phyloP scores from a whole-genome alignment of 768 basidiomycete genomes.

The Trichaptum fuscoviolaceum region DNA sequence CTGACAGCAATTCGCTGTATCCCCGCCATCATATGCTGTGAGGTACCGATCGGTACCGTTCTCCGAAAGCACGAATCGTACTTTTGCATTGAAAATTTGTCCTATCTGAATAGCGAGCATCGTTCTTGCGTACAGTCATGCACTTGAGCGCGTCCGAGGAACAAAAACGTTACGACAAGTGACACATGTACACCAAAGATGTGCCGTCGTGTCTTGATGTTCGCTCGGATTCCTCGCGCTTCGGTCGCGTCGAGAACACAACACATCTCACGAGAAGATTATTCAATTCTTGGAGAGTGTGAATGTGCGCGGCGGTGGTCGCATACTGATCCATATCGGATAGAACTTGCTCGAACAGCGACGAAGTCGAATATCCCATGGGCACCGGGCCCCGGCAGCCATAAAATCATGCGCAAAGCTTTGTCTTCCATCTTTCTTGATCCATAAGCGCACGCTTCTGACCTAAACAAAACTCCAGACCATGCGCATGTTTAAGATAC shows the following conservation, averaged over 20 bases:
- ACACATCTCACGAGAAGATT: background rate
- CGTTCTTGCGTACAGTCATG: background rate
- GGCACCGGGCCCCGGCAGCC: no score
- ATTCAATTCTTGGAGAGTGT: background rate
- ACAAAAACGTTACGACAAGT: background rate
- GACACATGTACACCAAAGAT: background rate
- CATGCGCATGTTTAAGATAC: background rate
- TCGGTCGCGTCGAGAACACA: background rate
- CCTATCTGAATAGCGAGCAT: background rate
- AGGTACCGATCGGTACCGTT: background rate
- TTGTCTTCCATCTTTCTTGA: background rate
- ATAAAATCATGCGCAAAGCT: background rate
- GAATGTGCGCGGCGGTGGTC: background rate
- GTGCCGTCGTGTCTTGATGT: background rate
- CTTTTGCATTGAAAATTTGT: background rate
- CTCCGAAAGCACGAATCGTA: background rate
- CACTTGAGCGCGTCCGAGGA: background rate
- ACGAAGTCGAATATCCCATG: background rate
- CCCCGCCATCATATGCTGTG: background rate
- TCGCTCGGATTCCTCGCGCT: background rate
- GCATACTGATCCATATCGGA: background rate
- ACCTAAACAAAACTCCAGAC: background rate
- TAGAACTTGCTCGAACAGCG: background rate
- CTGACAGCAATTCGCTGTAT: background rate
- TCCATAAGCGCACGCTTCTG: background rate